These are phyloP conservation scores for Acmispon strigosus DNA, from an alignment of 306 rosid genomes.

Conservation along the genomic window DNA sequence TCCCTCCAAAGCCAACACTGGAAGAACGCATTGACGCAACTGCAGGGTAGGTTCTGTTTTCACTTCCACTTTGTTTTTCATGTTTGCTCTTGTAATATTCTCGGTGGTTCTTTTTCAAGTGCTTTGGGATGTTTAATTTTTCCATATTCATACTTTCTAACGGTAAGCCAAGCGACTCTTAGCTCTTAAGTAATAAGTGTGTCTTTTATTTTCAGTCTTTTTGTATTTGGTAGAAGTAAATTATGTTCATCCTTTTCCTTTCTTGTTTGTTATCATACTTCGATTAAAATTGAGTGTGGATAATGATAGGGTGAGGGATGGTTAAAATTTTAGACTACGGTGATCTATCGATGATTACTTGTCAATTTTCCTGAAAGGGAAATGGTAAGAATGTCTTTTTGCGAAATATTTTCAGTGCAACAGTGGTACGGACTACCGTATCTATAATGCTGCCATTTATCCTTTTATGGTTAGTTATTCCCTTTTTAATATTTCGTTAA, in stretches of 20 bases:
- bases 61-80: neutral
- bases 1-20: conserved; percentile 49
- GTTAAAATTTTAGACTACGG: neutral
- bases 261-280: neutral
- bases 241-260: neutral
- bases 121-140: too few species aligned
- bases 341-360: neutral
- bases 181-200: neutral
- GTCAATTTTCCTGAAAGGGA: neutral
- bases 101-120: conserved; percentile 1
- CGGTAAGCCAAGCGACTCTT: too few species aligned
- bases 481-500: too few species aligned
- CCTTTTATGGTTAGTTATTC: too few species aligned
- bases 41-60: conserved; percentile 55
- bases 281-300: neutral
- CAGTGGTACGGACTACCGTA: too few species aligned
- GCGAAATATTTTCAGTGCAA: too few species aligned
- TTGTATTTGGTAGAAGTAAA: neutral
- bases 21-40: conserved; percentile 64
- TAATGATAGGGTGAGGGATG: neutral
- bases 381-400: too few species aligned
- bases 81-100: neutral
- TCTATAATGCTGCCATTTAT: too few species aligned
- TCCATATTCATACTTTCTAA: too few species aligned
- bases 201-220: neutral